Evolutionary conservation across 2,329 filamentous ascomycete species (phyloP), one percentile per base, ranked within the genome.

Genomic region (Orbilia oligospora): DNA sequence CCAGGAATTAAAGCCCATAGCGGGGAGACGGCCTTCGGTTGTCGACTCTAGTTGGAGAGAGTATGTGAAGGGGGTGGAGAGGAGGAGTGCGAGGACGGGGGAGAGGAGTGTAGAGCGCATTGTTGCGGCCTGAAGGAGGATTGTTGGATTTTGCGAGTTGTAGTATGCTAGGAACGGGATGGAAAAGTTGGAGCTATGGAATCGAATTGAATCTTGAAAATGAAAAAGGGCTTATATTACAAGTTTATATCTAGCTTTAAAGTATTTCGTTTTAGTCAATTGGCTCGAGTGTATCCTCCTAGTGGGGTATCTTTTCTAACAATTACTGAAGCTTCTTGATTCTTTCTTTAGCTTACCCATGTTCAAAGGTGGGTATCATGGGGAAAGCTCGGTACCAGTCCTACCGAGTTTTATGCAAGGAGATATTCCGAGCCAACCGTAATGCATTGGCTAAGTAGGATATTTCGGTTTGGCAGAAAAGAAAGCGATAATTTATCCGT

Each of bases 1-100:
- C 87, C 87, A 88, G 3, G 86, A 86, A 79, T 87, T 88, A 85
- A 86, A 88, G 3, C 86, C 87, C 63, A 87, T 81, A 2, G 85
- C 85, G 0, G 86, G 86, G 1, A 86, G 82, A 12, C 73, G 73
- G 41, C 73, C 73, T 53, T 77, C 73, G 4, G 27, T 53, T 22
- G 73, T 77, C 6, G 49, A 71, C 38, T 77, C 66, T 18, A 77
- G 49, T 24, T 71, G 56, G 18, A 77, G 67, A n/a, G 49, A 61
- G 38, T 61, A 38, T 12, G 33, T 51, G n/a, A 53, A n/a, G n/a
- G 61, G 53, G 9, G 41, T 38, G 2, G 51, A 63, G 14, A 77
- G 67, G 20, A 77, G 27, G 10, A 49, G 10, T 8, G 46, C 9
- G 4, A 49, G 27, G 9, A 71, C 2, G 14, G 27, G 69, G 56